Conservation (phyloP, 441 rosid genomes). For the Populus hybrid region DNA sequence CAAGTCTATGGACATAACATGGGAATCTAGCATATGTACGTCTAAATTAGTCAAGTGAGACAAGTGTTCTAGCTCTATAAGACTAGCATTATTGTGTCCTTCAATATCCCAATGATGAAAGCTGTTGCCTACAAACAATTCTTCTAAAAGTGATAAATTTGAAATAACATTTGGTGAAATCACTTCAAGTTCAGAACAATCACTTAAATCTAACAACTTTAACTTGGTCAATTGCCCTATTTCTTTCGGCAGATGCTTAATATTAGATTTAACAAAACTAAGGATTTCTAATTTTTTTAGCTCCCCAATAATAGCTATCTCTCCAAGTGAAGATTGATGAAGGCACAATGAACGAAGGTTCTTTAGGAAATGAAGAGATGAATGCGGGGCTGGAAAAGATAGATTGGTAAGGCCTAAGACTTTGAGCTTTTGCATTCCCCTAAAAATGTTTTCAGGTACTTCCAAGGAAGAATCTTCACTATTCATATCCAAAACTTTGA, state of each 20-base stretch:
- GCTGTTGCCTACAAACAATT: conserved; percentile 4
- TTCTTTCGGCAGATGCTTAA: conserved; percentile 9
- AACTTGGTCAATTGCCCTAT: conserved; percentile 9
- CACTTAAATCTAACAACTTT: background rate
- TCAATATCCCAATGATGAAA: conserved; percentile 1
- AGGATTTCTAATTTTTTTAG: conserved; percentile 15
- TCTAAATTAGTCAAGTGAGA: conserved; percentile 10
- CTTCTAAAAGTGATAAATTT: conserved; percentile 4
- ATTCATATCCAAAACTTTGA: background rate
- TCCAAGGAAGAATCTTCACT: background rate
- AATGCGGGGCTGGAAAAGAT: background rate
- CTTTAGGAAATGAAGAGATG: conserved; percentile 1
- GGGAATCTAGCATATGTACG: conserved; percentile 14
- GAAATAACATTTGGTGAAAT: conserved; percentile 3
- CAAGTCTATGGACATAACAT: conserved; percentile 8
- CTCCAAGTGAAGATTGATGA: background rate
- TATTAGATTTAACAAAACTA: background rate
- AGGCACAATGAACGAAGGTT: conserved; percentile 22
- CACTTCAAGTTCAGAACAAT: conserved; percentile 1
- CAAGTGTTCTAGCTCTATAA: conserved; percentile 10
- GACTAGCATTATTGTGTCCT: conserved; percentile 6
- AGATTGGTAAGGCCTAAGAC: background rate
- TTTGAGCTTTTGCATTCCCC: conserved; percentile 3
- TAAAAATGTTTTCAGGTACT: conserved; percentile 13
- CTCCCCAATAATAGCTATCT: conserved; percentile 14